A percentile compares a stretch with the other conserved stretches of the same genome.
Conservation (phyloP, 768 basidiomycete species). For the Dacryopinax primogenitus region DNA sequence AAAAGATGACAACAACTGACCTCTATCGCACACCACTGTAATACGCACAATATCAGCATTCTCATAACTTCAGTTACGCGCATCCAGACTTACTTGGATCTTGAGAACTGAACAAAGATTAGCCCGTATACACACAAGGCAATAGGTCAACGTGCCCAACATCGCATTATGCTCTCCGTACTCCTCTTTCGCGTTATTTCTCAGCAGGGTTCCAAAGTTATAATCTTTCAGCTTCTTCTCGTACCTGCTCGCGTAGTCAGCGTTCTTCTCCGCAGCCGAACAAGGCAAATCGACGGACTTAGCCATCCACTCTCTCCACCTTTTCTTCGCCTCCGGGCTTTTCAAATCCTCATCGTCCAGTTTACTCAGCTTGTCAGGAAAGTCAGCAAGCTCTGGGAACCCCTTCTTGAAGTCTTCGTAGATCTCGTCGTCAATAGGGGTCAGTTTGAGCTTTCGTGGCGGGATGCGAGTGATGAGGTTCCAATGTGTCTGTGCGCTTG, state of each 20-base stretch:
- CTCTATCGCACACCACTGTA: conserved; percentile 4
- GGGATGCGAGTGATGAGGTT: conserved; percentile 72
- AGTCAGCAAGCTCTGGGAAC: conserved; percentile 62
- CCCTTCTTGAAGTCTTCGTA: conserved; percentile 55
- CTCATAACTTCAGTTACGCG: not conserved
- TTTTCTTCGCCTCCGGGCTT: conserved; percentile 68
- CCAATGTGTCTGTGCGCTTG: conserved; percentile 67
- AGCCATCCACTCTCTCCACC: conserved; percentile 81
- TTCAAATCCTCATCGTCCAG: conserved; percentile 93
- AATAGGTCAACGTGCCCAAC: conserved; percentile 47
- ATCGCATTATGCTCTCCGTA: conserved; percentile 90
- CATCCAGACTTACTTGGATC: conserved; percentile 14
- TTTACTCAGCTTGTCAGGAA: conserved; percentile 34
- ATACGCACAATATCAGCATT: not conserved
- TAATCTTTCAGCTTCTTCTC: conserved; percentile 83
- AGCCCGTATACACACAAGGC: not conserved
- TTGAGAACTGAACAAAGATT: conserved; percentile 19
- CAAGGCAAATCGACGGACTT: conserved; percentile 34
- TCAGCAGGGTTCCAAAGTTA: conserved; percentile 92
- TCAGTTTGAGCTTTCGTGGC: conserved; percentile 65
- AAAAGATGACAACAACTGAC: not conserved
- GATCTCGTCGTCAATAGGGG: conserved; percentile 88
- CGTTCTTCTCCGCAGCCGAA: not conserved
- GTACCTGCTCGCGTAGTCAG: conserved; percentile 41
- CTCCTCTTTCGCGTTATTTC: conserved; percentile 62